Conservation (phyloP, 2,329 filamentous ascomycete species). For the Alternaria gansuensis region DNA sequence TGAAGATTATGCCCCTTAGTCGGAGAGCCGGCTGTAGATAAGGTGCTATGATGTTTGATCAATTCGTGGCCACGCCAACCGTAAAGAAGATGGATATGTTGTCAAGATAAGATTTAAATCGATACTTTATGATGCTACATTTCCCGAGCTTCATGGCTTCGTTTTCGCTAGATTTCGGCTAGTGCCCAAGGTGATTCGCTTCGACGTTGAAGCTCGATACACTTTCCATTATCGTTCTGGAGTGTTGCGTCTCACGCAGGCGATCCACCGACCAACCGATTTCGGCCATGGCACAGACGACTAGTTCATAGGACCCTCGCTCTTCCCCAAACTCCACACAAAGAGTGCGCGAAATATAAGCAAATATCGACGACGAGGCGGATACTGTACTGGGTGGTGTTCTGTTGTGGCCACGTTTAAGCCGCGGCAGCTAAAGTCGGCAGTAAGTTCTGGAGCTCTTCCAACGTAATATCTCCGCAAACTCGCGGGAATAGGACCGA, state of each 20-base stretch:
- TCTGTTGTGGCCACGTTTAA: neutral
- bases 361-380: neutral
- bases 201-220: neutral
- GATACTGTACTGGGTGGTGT: neutral
- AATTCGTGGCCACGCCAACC: neutral
- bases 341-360: neutral
- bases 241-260: neutral
- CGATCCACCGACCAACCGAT: constrained; percentile 4
- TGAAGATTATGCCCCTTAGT: constrained; percentile 27
- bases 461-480: constrained; percentile 4
- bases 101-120: neutral
- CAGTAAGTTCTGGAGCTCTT: constrained; percentile 7
- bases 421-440: constrained; percentile 20
- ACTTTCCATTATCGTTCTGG: neutral
- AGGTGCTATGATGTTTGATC: neutral
- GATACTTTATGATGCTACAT: neutral
- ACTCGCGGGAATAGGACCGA: neutral
- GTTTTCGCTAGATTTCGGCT: neutral
- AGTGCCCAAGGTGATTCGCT: neutral
- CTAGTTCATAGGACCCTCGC: neutral
- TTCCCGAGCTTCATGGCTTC: neutral
- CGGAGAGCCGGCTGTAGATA: too few relatives aligned
- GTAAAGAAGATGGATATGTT: neutral
- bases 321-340: constrained; percentile 8
- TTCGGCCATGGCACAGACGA: constrained; percentile 1